These are phyloP conservation scores for Botrytis aclada DNA, from an alignment of 2,329 filamentous ascomycete species.

Conservation along the genomic window DNA sequence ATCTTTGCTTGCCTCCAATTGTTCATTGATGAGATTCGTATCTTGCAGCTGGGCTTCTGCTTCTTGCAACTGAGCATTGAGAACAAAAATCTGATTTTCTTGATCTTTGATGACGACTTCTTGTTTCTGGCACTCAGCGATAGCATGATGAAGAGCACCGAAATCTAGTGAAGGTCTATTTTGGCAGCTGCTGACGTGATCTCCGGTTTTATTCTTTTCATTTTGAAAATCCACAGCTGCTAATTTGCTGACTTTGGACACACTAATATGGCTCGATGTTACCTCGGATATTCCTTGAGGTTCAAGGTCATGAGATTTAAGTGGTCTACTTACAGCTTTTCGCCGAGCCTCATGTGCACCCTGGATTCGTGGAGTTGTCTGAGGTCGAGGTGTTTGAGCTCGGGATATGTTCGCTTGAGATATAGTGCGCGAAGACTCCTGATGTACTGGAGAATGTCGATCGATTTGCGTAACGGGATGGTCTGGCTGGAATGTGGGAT, in stretches of 20 bases:
- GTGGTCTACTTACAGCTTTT: background rate
- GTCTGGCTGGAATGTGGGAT: background rate
- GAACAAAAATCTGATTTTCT: conserved; percentile 16
- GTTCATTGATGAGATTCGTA: background rate
- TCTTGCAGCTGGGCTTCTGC: conserved; percentile 19
- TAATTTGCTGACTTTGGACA: background rate
- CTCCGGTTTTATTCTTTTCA: background rate
- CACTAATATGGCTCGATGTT: background rate
- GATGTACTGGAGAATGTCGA: background rate
- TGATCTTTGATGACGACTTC: conserved; percentile 2
- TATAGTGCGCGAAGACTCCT: too few species aligned
- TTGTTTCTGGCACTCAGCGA: background rate
- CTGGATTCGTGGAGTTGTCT: background rate
- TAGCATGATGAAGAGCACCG: background rate
- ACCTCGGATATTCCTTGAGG: background rate
- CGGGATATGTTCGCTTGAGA: background rate
- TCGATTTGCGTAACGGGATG: background rate
- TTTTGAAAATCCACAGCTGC: background rate
- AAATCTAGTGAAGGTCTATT: background rate
- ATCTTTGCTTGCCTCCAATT: conserved; percentile 24
- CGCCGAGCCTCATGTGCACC: background rate
- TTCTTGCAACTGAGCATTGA: conserved; percentile 21
- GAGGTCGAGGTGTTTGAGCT: conserved; percentile 1
- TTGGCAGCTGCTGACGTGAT: background rate
- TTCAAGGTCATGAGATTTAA: background rate